phyloP scores from a whole-genome alignment of 2,329 filamentous ascomycete genomes.

The Magnaporthiopsis rhizophila region DNA sequence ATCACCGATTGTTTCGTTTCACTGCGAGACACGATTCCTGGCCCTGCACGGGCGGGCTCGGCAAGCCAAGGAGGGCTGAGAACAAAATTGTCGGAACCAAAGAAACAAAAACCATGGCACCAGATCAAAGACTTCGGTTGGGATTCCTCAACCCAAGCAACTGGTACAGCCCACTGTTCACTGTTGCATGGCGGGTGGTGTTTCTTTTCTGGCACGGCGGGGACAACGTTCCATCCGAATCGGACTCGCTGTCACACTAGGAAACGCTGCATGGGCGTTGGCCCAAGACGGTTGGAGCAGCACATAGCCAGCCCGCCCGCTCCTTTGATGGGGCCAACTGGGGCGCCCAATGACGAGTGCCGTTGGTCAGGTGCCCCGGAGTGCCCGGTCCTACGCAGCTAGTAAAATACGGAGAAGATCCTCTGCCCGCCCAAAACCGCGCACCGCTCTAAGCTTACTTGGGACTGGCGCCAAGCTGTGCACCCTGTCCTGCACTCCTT shows the following conservation, averaged over 20 bases:
- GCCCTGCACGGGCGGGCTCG: not conserved
- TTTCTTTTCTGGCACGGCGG: not conserved
- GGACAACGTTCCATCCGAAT: not conserved
- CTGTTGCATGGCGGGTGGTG: too few species aligned
- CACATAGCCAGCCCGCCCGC: too few species aligned
- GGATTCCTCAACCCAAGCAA: not conserved
- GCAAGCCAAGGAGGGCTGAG: not conserved
- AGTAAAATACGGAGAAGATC: not conserved
- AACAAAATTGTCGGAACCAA: not conserved
- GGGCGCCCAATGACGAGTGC: not conserved
- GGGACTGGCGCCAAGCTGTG: not conserved
- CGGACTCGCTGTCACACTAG: not conserved
- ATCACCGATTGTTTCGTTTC: not conserved
- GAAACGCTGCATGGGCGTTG: not conserved
- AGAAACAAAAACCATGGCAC: not conserved
- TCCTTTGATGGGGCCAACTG: too few species aligned
- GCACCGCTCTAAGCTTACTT: not conserved
- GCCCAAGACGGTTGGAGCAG: not conserved
- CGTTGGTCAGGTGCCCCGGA: not conserved
- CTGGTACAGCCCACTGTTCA: not conserved
- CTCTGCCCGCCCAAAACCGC: not conserved
- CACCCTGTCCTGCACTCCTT: not conserved
- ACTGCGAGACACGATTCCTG: not conserved
- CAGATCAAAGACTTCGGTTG: not conserved
- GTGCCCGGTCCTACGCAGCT: not conserved